These are phyloP conservation scores for Hypoxylon sp. DNA, from an alignment of 2,329 filamentous ascomycete genomes.

Conservation along the genomic window DNA sequence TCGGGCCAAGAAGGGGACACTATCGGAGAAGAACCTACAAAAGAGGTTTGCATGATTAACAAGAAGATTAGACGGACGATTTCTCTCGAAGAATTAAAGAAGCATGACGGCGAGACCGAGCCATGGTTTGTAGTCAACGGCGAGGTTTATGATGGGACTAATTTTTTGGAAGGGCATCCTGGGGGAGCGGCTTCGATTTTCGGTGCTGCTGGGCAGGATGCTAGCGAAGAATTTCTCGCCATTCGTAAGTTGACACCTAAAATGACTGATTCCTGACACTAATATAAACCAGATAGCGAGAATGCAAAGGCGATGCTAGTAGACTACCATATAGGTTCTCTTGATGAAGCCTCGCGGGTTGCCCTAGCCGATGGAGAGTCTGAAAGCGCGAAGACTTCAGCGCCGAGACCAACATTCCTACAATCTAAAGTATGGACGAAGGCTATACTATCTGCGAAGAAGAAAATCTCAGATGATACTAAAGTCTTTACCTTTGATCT, in stretches of 20 bases:
- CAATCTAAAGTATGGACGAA: conserved; percentile 81
- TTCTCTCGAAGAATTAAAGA: conserved; percentile 78
- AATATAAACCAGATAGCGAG: conserved; percentile 77
- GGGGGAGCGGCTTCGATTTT: conserved; percentile 89
- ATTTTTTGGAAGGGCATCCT: conserved; percentile 85
- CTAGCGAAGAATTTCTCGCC: conserved; percentile 89
- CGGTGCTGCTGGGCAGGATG: conserved; percentile 84
- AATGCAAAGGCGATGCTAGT: conserved; percentile 93
- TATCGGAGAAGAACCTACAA: conserved; percentile 64
- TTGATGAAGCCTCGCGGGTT: conserved; percentile 73
- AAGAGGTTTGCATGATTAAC: conserved; percentile 84
- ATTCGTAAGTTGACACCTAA: conserved; percentile 77
- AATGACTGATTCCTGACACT: conserved; percentile 47
- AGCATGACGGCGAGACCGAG: conserved; percentile 73
- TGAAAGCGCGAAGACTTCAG: conserved; percentile 55
- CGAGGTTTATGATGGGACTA: conserved; percentile 89
- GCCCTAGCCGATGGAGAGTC: conserved; percentile 64
- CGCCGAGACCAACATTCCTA: conserved; percentile 75
- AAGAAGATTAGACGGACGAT: conserved; percentile 75
- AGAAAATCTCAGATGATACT: conserved; percentile 81
- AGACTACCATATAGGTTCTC: conserved; percentile 84
- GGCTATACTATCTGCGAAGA: conserved; percentile 77
- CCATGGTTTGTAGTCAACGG: conserved; percentile 93
- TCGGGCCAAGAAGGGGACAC: conserved; percentile 64
- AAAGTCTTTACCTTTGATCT: conserved; percentile 86